These are phyloP conservation scores for Leccinum ochraceum DNA, from an alignment of 768 basidiomycete species.

Conservation along the genomic window DNA sequence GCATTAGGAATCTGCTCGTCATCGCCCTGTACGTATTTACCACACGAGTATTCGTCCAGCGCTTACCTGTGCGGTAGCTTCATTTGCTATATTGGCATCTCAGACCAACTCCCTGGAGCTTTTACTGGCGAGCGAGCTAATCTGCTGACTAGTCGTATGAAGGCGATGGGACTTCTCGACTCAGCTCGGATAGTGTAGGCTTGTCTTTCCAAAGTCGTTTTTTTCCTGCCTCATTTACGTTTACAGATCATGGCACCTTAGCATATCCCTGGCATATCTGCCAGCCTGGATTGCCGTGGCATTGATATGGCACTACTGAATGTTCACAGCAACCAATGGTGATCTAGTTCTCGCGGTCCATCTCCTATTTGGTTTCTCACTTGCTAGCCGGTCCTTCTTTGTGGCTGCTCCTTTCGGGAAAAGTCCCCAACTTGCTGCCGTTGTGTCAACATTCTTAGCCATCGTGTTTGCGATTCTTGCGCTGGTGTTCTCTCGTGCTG, in stretches of 20 bases:
- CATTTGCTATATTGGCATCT: slow-evolving; percentile 68
- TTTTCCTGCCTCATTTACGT: neutral
- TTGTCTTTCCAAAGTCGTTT: neutral
- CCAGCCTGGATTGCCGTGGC: slow-evolving; percentile 75
- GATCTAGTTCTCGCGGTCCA: slow-evolving; percentile 65
- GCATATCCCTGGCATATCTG: slow-evolving; percentile 65
- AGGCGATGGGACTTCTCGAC: slow-evolving; percentile 77
- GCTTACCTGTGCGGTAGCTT: slow-evolving; percentile 44
- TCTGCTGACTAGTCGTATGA: slow-evolving; percentile 68
- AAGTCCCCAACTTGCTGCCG: slow-evolving; percentile 70
- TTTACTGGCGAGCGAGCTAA: slow-evolving; percentile 66
- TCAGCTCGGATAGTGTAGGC: slow-evolving; percentile 65
- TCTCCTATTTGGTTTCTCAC: slow-evolving; percentile 62
- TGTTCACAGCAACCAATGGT: slow-evolving; percentile 62
- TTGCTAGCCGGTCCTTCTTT: slow-evolving; percentile 75
- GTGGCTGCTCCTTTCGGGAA: slow-evolving; percentile 69
- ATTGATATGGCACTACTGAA: slow-evolving; percentile 62
- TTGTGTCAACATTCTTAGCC: slow-evolving; percentile 62
- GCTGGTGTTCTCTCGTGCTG: slow-evolving; percentile 46
- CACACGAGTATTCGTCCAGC: neutral
- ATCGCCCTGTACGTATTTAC: slow-evolving; percentile 57
- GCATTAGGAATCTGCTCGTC: slow-evolving; percentile 60
- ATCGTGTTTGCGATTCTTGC: slow-evolving; percentile 70
- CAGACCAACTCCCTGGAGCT: slow-evolving; percentile 76
- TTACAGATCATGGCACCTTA: slow-evolving; percentile 61